Conservation (phyloP, 2,329 filamentous ascomycete species). For the Mariannaea elegans region DNA sequence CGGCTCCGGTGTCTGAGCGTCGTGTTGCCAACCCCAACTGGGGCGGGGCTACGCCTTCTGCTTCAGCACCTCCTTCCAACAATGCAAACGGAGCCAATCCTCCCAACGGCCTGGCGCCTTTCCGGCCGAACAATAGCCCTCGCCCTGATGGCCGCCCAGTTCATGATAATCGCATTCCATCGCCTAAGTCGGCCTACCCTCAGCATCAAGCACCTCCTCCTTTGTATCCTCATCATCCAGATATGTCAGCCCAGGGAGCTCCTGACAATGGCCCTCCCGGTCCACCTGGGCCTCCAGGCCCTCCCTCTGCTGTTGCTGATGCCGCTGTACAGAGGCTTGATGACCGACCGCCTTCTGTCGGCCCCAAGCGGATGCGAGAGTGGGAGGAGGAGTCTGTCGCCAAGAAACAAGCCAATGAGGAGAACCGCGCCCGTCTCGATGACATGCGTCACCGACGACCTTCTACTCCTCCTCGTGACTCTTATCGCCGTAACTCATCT, state of each 20-base stretch:
- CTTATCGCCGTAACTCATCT: slow-evolving; percentile 80
- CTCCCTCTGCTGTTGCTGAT: slow-evolving; percentile 63
- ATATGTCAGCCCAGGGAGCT: slow-evolving; percentile 66
- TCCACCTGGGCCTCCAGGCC: slow-evolving; percentile 48
- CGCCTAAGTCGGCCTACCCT: slow-evolving; percentile 86
- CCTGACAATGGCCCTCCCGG: slow-evolving; percentile 59
- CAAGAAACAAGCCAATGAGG: slow-evolving; percentile 91
- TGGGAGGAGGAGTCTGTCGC: slow-evolving; percentile 85
- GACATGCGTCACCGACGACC: slow-evolving; percentile 82
- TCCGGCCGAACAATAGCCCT: slow-evolving; percentile 77
- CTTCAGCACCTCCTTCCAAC: slow-evolving; percentile 48
- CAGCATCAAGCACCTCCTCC: slow-evolving; percentile 69
- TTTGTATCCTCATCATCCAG: slow-evolving; percentile 76
- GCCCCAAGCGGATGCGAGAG: slow-evolving; percentile 85
- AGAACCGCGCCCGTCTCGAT: slow-evolving; percentile 85
- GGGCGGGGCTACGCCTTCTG: slow-evolving; percentile 60
- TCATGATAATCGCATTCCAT: slow-evolving; percentile 86
- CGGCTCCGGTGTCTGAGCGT: slow-evolving; percentile 58
- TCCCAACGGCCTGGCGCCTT: slow-evolving; percentile 70
- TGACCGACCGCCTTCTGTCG: slow-evolving; percentile 81
- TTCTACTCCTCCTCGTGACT: slow-evolving; percentile 75
- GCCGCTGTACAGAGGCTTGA: slow-evolving; percentile 70
- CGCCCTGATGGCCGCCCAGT: slow-evolving; percentile 85
- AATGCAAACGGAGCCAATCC: slow-evolving; percentile 50
- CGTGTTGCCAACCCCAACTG: slow-evolving; percentile 70